A percentile compares a stretch with the other conserved stretches of the same genome.
These are phyloP conservation scores for Cryptosporidium parvum DNA, from an alignment of 169 alveolate genomes.

Conservation along the genomic window DNA sequence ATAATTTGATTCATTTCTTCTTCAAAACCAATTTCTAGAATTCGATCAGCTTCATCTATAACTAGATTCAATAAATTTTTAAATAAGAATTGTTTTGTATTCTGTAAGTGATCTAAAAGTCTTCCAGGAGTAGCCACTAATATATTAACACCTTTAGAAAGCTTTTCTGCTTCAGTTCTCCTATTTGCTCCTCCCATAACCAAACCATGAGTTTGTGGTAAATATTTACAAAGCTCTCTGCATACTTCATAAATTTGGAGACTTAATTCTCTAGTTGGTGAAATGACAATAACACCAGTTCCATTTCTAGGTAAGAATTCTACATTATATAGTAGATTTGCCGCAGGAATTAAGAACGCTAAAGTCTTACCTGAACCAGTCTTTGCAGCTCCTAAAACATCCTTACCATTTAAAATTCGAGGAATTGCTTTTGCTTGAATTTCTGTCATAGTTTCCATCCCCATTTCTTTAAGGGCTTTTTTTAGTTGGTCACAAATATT, in stretches of 20 bases:
- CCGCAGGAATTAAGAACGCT: constrained; percentile 98
- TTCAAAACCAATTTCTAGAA: constrained; percentile 98
- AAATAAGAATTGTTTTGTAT: constrained; percentile 96
- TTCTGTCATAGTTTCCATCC: constrained; percentile 93
- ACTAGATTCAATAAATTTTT: constrained; percentile 94
- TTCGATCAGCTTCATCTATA: constrained; percentile 99
- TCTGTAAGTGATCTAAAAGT: constrained; percentile 97
- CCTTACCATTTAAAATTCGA: constrained; percentile 95
- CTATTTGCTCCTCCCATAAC: constrained; percentile 99
- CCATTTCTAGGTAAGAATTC: constrained; percentile 94
- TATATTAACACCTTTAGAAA: constrained; percentile 95
- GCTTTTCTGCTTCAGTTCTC: constrained; percentile 95
- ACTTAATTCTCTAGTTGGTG: constrained; percentile 99
- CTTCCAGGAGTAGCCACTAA: constrained; percentile 99
- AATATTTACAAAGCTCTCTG: constrained; percentile 91
- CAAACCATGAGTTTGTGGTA: constrained; percentile 96
- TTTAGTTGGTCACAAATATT: constrained; percentile 92
- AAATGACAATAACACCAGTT: constrained; percentile 92
- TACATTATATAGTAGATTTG: constrained; percentile 93
- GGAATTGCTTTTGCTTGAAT: constrained; percentile 98
- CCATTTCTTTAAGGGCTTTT: constrained; percentile 90
- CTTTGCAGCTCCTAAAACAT: constrained; percentile 97
- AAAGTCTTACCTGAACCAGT: constrained; percentile 99
- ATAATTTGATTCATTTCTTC: constrained; percentile 98
- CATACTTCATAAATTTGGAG: constrained; percentile 97